Percentiles rank a stretch among this genome's conserved stretches.
phyloP scores from a whole-genome alignment of 306 rosid genomes.

The Cyclanthera cordifolia region DNA sequence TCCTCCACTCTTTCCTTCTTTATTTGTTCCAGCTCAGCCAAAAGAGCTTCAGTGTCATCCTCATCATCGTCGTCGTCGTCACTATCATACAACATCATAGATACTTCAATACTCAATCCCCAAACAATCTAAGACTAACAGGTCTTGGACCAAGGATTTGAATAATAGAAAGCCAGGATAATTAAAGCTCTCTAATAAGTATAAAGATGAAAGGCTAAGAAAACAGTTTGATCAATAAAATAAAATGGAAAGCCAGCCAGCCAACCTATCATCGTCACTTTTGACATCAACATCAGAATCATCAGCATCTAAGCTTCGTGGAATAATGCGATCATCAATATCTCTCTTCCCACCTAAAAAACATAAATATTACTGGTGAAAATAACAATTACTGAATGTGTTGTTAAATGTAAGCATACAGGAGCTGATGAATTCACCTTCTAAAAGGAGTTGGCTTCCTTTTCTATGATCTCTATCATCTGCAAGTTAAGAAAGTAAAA shows the following conservation, averaged over 20 bases:
- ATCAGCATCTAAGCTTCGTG: constrained; percentile 81
- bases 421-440: constrained; percentile 38
- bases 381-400: neutral
- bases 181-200: neutral
- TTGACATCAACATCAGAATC: constrained; percentile 87
- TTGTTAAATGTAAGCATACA: constrained; percentile 7
- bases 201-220: neutral
- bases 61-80: constrained; percentile 39
- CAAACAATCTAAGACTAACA: neutral
- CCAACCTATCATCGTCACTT: constrained; percentile 80
- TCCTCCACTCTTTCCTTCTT: constrained; percentile 95
- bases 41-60: constrained; percentile 78
- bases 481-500: constrained; percentile 25
- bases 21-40: constrained; percentile 96
- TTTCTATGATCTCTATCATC: constrained; percentile 88
- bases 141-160: neutral
- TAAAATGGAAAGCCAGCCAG: constrained; percentile 9
- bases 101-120: neutral
- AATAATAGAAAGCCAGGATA: neutral
- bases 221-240: neutral
- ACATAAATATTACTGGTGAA: neutral
- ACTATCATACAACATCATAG: constrained; percentile 16
- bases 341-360: constrained; percentile 60
- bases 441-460: constrained; percentile 56
- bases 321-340: constrained; percentile 63